Percentiles rank a stretch among this genome's conserved stretches.
These are phyloP conservation scores for Lanmaoa rubissima DNA, from an alignment of 768 basidiomycete species.

Conservation along the genomic window DNA sequence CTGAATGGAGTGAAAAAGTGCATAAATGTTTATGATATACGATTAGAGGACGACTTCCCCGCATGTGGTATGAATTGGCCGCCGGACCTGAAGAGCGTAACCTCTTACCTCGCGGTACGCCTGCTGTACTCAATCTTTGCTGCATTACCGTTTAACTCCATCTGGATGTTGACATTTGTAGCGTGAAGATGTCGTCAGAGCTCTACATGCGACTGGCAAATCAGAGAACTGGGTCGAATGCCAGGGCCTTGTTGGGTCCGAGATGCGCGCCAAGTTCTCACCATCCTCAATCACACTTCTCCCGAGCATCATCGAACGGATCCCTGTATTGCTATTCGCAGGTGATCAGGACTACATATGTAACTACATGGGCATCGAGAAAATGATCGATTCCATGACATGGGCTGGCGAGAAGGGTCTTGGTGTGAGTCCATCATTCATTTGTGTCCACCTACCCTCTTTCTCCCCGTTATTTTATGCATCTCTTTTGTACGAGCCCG, in stretches of 20 bases:
- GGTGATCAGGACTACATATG: constrained; percentile 97
- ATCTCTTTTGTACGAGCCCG: not conserved
- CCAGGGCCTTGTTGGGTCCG: constrained; percentile 56
- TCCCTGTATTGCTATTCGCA: constrained; percentile 87
- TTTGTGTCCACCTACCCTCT: not conserved
- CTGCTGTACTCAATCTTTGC: not conserved
- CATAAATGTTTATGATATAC: constrained; percentile 93
- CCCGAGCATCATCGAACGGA: constrained; percentile 72
- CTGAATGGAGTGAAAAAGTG: constrained; percentile 72
- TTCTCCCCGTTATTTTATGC: not conserved
- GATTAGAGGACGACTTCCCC: constrained; percentile 80
- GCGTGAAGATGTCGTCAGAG: constrained; percentile 76
- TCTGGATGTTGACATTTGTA: constrained; percentile 30
- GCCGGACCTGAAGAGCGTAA: constrained; percentile 73
- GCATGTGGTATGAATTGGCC: constrained; percentile 99
- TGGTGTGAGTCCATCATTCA: constrained; percentile 52
- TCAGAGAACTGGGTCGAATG: constrained; percentile 90
- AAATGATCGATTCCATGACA: constrained; percentile 73
- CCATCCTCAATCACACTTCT: constrained; percentile 74
- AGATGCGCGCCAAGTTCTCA: constrained; percentile 55
- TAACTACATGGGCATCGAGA: constrained; percentile 90
- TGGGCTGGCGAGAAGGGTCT: constrained; percentile 89
- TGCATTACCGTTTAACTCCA: not conserved
- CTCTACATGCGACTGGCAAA: constrained; percentile 79
- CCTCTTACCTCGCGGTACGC: constrained; percentile 77